Percentiles rank a stretch among this genome's conserved stretches.
These are phyloP conservation scores for Paraleonurus japonicus DNA, from an alignment of 257 asterid genomes.

Conservation along the genomic window DNA sequence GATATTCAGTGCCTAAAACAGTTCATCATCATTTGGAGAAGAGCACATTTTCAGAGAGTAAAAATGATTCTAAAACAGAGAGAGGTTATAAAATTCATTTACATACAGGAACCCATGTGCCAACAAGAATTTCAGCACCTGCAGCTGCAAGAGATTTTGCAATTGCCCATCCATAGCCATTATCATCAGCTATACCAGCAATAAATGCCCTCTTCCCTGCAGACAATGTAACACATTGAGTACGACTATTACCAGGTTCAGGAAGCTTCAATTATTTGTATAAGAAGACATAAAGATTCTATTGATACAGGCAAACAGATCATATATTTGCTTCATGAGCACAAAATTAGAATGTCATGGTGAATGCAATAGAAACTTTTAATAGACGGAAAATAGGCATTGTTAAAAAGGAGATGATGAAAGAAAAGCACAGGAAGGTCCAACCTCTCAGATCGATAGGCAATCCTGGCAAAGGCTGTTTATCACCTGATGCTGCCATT, in stretches of 20 bases:
- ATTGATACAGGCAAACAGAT: background rate
- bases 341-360: background rate
- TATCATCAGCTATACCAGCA: constrained; percentile 95
- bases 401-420: background rate
- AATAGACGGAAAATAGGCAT: background rate
- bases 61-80: constrained; percentile 25
- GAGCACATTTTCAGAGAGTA: background rate
- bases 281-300: background rate
- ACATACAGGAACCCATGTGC: constrained; percentile 99
- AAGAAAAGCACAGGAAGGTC: background rate
- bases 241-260: background rate
- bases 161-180: constrained; percentile 98
- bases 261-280: too few species aligned
- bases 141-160: constrained; percentile 97
- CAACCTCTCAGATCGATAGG: constrained; percentile 10
- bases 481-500: constrained; percentile 4
- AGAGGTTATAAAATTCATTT: background rate
- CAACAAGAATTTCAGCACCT: constrained; percentile 95
- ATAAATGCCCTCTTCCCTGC: constrained; percentile 96
- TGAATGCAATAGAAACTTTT: background rate
- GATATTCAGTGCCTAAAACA: constrained; percentile 76
- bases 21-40: constrained; percentile 7
- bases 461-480: constrained; percentile 19
- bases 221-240: background rate
- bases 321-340: background rate